A percentile compares a stretch with the other conserved stretches of the same genome.
These are phyloP conservation scores for Pseudocercospora eumusae DNA, from an alignment of 2,329 filamentous ascomycete genomes.

Conservation along the genomic window DNA sequence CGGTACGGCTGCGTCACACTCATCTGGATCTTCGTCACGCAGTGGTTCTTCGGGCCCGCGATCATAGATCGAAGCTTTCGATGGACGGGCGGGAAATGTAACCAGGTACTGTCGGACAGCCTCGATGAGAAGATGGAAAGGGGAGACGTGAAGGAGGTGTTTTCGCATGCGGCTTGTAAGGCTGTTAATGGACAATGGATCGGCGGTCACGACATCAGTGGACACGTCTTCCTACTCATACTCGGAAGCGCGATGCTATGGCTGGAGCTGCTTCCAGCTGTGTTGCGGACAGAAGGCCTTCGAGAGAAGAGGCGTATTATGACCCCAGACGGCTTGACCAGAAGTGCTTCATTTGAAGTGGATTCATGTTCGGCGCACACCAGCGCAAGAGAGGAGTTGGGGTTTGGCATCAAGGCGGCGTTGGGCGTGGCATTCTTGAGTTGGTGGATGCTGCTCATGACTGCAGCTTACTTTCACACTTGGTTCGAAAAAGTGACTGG, in stretches of 20 bases:
- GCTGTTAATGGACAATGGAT: constrained; percentile 78
- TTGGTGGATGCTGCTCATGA: constrained; percentile 98
- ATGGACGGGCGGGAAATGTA: constrained; percentile 84
- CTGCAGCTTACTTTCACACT: constrained; percentile 96
- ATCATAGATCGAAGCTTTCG: constrained; percentile 87
- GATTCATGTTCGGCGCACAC: constrained; percentile 46
- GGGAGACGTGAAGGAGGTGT: constrained; percentile 50
- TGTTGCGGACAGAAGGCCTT: constrained; percentile 51
- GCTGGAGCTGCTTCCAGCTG: constrained; percentile 71
- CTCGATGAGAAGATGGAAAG: constrained; percentile 48
- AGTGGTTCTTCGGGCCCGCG: constrained; percentile 93
- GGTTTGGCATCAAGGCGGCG: constrained; percentile 56
- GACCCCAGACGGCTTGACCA: constrained; percentile 65
- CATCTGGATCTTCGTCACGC: constrained; percentile 84
- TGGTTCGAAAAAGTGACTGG: constrained; percentile 86
- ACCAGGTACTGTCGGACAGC: constrained; percentile 52
- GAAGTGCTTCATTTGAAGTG: constrained; percentile 46
- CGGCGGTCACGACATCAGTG: constrained; percentile 95
- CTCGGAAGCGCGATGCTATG: constrained; percentile 78
- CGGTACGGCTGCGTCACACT: constrained; percentile 72
- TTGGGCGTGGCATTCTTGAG: constrained; percentile 67
- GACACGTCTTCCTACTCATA: constrained; percentile 90
- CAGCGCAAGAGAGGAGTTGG: constrained; percentile 28
- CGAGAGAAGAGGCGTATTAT: constrained; percentile 67
- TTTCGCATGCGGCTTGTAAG: constrained; percentile 80